Conservation (phyloP, 768 basidiomycete genomes). For the Tylopilus felleus region DNA sequence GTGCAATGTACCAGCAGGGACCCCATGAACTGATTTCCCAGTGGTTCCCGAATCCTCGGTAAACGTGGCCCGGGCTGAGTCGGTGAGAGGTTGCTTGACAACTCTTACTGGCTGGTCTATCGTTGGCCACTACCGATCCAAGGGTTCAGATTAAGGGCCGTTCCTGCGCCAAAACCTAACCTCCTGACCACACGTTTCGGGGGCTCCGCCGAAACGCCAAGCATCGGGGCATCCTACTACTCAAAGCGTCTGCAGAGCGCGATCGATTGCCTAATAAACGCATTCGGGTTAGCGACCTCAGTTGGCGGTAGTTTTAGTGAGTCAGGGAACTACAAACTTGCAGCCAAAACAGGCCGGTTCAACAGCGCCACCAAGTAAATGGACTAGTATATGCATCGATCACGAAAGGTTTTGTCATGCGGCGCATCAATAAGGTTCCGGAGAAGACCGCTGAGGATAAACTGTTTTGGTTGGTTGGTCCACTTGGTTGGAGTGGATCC, state of each 20-base stretch:
- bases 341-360: background rate
- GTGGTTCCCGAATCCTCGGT: background rate
- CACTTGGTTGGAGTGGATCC: background rate
- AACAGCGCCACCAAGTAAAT: background rate
- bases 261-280: background rate
- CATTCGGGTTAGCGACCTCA: background rate
- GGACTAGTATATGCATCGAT: background rate
- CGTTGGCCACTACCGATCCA: background rate
- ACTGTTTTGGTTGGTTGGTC: background rate
- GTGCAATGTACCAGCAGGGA: background rate
- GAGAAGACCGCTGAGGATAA: background rate
- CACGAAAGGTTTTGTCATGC: background rate
- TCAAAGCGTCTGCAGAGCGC: background rate
- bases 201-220: background rate
- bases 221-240: background rate
- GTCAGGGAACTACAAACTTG: background rate
- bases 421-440: background rate
- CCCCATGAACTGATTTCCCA: background rate
- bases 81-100: background rate
- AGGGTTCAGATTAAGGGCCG: background rate
- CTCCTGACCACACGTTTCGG: background rate
- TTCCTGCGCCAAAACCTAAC: background rate
- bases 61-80: background rate
- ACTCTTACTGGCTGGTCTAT: background rate
- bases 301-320: background rate